Conservation (phyloP, 176 grass and related monocot genomes). For the Zea luxurians region DNA sequence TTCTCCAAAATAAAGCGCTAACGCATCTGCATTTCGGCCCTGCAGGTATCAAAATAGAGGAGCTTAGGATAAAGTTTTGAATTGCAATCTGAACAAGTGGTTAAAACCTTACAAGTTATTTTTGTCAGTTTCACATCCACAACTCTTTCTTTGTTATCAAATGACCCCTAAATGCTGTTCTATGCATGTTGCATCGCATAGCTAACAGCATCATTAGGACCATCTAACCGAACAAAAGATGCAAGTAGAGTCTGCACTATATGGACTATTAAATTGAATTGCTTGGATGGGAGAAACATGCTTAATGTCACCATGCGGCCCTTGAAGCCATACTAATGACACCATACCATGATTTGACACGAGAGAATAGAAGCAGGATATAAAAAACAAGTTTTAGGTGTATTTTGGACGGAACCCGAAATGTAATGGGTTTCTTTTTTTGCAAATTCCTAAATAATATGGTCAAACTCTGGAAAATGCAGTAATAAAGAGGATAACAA, state of each 20-base stretch:
- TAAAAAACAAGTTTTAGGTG: background rate
- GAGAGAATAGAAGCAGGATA: background rate
- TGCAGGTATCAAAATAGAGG: conserved; percentile 37
- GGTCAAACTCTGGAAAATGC: background rate
- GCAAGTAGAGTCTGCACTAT: background rate
- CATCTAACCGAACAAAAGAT: background rate
- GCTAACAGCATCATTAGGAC: background rate
- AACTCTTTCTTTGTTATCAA: background rate
- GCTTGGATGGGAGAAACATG: background rate
- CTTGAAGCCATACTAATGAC: background rate
- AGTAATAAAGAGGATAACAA: background rate
- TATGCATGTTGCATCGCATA: background rate
- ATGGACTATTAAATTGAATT: background rate
- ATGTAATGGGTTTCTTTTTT: background rate
- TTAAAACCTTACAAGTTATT: background rate
- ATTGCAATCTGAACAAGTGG: conserved; percentile 1
- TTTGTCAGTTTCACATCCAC: background rate
- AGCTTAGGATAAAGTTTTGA: background rate
- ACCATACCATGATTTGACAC: background rate
- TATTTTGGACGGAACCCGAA: background rate
- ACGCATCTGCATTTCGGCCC: conserved; percentile 96
- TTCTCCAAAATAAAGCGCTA: conserved; percentile 99
- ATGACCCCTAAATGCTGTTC: background rate
- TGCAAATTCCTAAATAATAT: background rate
- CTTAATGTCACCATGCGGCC: background rate